These are phyloP conservation scores for Lenwebbia sp. DNA, from an alignment of 345 rosid species.

Conservation along the genomic window DNA sequence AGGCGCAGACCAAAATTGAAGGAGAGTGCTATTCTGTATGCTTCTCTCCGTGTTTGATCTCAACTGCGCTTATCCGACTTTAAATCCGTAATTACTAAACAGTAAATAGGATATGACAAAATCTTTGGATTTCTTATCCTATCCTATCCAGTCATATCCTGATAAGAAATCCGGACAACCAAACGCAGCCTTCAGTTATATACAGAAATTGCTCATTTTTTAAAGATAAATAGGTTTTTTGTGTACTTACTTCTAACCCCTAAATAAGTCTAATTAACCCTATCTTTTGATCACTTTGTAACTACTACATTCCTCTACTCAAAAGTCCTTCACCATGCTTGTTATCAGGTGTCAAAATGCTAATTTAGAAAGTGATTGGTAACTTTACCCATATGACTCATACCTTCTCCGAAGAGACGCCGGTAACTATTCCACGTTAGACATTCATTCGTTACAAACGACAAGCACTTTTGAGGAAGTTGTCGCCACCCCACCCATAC, in stretches of 20 bases:
- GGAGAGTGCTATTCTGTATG: too few species aligned
- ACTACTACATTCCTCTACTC: neutral
- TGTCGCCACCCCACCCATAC: neutral
- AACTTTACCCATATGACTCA: neutral
- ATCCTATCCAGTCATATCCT: too few species aligned
- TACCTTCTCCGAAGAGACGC: neutral
- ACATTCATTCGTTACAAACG: neutral
- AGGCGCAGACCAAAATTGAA: too few species aligned
- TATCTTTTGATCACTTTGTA: neutral
- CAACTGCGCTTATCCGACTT: too few species aligned
- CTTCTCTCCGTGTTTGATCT: too few species aligned
- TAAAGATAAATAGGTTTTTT: neutral
- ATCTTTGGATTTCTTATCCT: too few species aligned
- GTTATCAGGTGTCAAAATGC: neutral
- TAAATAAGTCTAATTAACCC: neutral
- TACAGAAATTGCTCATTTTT: neutral
- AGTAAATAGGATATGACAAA: too few species aligned
- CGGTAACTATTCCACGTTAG: neutral
- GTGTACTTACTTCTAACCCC: neutral
- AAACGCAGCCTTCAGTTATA: neutral
- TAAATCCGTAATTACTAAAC: too few species aligned
- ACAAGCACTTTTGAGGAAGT: neutral
- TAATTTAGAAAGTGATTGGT: neutral
- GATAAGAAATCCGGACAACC: too few species aligned
- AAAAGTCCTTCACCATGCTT: neutral